Evolutionary conservation across 2,329 filamentous ascomycete species (phyloP).

Genomic region (Tolypocladium cylindrosporum): DNA sequence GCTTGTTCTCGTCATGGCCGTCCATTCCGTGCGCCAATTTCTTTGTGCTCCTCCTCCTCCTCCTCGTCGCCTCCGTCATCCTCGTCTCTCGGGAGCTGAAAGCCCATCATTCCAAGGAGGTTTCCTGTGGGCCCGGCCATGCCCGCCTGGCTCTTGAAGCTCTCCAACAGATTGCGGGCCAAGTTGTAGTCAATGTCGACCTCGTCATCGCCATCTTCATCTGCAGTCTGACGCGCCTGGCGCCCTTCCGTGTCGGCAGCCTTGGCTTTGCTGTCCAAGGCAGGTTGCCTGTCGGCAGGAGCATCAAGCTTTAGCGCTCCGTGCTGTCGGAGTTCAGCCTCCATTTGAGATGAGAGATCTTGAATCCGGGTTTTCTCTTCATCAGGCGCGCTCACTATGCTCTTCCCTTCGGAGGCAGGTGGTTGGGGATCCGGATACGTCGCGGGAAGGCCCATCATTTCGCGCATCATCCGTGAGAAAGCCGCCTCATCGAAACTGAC

Average conservation of each 20-base stretch:
- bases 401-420: background rate
- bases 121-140: slow-evolving; percentile 81
- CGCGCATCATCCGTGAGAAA: slow-evolving; percentile 79
- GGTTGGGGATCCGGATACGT: background rate
- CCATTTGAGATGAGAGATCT: slow-evolving; percentile 58
- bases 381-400: slow-evolving; percentile 12
- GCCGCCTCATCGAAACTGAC: slow-evolving; percentile 77
- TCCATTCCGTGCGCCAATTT: background rate
- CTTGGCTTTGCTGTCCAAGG: slow-evolving; percentile 7
- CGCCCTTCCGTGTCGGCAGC: slow-evolving; percentile 5
- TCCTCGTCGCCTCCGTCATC: slow-evolving; percentile 33
- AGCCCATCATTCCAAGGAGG: slow-evolving; percentile 75
- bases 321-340: slow-evolving; percentile 47
- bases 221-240: slow-evolving; percentile 33
- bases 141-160: slow-evolving; percentile 83
- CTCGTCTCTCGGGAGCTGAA: slow-evolving; percentile 73
- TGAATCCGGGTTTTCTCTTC: slow-evolving; percentile 52
- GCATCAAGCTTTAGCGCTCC: slow-evolving; percentile 31
- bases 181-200: slow-evolving; percentile 78
- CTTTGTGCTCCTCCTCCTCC: slow-evolving; percentile 4
- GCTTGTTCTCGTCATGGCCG: background rate
- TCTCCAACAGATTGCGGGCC: slow-evolving; percentile 82
- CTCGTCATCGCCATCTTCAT: slow-evolving; percentile 44
- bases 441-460: slow-evolving; percentile 67
- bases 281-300: slow-evolving; percentile 14